Evolutionary conservation across 169 alveolate species (phyloP), one percentile per base, ranked within the genome.

Genomic region (Eimeria tenella): DNA sequence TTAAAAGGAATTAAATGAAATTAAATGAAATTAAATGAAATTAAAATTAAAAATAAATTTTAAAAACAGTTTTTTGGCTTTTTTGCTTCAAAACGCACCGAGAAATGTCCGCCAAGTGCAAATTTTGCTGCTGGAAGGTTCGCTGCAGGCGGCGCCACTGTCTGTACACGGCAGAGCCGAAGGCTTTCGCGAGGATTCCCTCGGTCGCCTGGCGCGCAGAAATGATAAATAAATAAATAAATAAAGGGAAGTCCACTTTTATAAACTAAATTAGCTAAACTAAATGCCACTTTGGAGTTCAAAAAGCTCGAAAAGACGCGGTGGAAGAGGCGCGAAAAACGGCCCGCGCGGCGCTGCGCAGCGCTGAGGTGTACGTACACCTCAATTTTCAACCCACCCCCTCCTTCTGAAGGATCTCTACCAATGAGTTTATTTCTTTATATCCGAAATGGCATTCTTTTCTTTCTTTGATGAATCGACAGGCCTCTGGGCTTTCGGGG

Each of bases 141-240:
- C 68, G 68, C 68, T 58, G 68, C 68, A 58, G 19, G 19, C 68
- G 68, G 21, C 68, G 68, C 68, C 68, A 58, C 68, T 58, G 68
- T 17, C 68, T 58, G 68, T 58, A 58, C 68, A 58, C 19, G 4
- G 68, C 68, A 58, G 68, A 58, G 11, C 68, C 68, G 68, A 58
- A 58, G 21, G 68, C 68, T 58, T 58, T 58, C 68, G 68, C 11
- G 19, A 58, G 19, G 68, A 58, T 10, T 10, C 68, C 68, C 68
- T 58, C 68, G 19, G 68, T 1, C 21, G 21, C 68, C 68, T 58
- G 42, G 42, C 42, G 42, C 42, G 42, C 42, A 31, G 42, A 31
- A 31, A 2, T 31, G 4, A 2, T 0, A 31, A 31, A 31, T 31
- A 31, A 31, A 31, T 31, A 31, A 31, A 31, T 31, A 31, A 31